Percentiles rank a stretch among this genome's conserved stretches.
Conservation (phyloP, 2,329 filamentous ascomycete species). For the Didymosphaeria variabile region DNA sequence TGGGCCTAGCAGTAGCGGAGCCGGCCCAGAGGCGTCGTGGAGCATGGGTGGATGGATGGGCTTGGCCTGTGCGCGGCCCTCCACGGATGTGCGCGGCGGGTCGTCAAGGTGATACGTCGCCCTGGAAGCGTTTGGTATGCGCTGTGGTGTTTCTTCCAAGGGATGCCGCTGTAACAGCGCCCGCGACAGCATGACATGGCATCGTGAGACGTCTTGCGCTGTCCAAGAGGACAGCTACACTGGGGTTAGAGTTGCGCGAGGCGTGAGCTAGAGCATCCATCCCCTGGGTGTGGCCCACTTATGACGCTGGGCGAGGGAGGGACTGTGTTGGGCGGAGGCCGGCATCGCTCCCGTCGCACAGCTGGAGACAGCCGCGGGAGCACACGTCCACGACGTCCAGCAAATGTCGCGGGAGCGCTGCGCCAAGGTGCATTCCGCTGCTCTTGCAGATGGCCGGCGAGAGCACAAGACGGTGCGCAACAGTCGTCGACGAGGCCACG, state of each 20-base stretch:
- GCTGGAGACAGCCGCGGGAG: background rate
- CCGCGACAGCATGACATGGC: slow-evolving; percentile 5
- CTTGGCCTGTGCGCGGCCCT: slow-evolving; percentile 3
- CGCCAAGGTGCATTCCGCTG: slow-evolving; percentile 15
- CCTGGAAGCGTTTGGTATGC: slow-evolving; percentile 20
- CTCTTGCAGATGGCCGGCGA: slow-evolving; percentile 14
- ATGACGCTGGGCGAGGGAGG: slow-evolving; percentile 11
- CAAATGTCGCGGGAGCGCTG: background rate
- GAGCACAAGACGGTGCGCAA: slow-evolving; percentile 4
- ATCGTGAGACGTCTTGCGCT: background rate
- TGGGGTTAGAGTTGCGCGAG: slow-evolving; percentile 12
- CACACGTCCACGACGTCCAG: background rate
- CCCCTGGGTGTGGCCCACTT: slow-evolving; percentile 2
- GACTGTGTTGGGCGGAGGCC: background rate
- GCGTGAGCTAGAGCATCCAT: slow-evolving; percentile 5
- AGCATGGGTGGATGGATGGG: background rate
- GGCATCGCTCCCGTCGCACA: slow-evolving; percentile 9
- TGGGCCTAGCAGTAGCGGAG: slow-evolving; percentile 12
- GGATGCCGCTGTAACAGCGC: slow-evolving; percentile 6
- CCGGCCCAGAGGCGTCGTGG: slow-evolving; percentile 11
- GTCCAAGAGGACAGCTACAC: background rate
- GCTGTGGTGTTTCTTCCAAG: background rate
- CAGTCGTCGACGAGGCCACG: background rate
- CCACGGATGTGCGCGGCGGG: slow-evolving; percentile 12
- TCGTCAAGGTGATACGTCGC: slow-evolving; percentile 17